These are phyloP conservation scores for Lanmaoa rubissima DNA, from an alignment of 768 basidiomycete genomes.

Conservation along the genomic window DNA sequence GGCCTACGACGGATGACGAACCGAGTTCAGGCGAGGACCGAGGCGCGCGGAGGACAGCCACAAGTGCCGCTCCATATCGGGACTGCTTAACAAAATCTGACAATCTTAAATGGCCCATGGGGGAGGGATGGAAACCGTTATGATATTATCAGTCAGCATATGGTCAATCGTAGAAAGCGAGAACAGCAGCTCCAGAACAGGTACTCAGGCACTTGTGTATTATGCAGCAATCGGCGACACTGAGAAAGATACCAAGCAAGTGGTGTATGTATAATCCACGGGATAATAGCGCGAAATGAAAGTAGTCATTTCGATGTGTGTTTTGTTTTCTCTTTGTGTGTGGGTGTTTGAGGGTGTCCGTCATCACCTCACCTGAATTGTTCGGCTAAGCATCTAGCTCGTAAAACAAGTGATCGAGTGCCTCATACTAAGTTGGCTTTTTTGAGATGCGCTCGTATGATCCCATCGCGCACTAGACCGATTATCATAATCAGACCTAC, in stretches of 20 bases:
- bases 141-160: constrained; percentile 9
- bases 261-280: constrained; percentile 16
- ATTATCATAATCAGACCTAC: background rate
- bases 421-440: constrained; percentile 48
- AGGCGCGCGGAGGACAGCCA: background rate
- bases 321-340: background rate
- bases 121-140: constrained; percentile 53
- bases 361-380: constrained; percentile 4
- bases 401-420: background rate
- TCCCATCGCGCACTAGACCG: constrained; percentile 55
- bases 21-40: constrained; percentile 22
- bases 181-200: constrained; percentile 1
- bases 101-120: constrained; percentile 59
- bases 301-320: background rate
- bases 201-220: constrained; percentile 16
- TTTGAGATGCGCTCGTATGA: constrained; percentile 56
- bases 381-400: background rate
- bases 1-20: constrained; percentile 28
- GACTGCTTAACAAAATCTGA: constrained; percentile 35
- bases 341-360: background rate
- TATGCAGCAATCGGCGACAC: constrained; percentile 10
- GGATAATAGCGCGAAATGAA: constrained; percentile 10
- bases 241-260: constrained; percentile 24
- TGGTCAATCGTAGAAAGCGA: background rate
- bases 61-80: constrained; percentile 1